A percentile compares a stretch with the other conserved stretches of the same genome.
Conservation (phyloP, 345 rosid species). For the Syzygium oleosum region DNA sequence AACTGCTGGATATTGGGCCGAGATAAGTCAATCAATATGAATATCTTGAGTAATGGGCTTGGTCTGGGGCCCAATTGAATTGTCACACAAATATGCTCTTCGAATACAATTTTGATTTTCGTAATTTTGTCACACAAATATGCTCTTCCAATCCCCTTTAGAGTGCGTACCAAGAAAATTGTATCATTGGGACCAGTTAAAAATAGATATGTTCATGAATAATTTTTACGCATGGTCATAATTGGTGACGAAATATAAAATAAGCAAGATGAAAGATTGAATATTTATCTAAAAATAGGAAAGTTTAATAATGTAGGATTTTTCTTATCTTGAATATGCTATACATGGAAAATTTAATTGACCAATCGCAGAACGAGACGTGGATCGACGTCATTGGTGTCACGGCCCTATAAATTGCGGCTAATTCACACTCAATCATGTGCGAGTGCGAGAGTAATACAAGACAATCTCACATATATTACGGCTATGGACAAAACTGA, state of each 20-base stretch:
- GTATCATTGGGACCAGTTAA: background rate
- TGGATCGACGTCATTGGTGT: background rate
- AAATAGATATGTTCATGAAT: background rate
- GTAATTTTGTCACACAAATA: background rate
- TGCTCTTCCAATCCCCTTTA: background rate
- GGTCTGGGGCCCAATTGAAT: background rate
- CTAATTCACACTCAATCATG: background rate
- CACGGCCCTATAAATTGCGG: background rate
- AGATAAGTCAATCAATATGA: background rate
- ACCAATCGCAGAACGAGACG: background rate
- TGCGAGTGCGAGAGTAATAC: background rate
- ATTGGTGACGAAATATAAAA: background rate
- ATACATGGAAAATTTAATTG: background rate
- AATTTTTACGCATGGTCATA: background rate
- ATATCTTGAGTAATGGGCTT: background rate
- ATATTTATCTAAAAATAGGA: background rate
- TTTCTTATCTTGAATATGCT: background rate
- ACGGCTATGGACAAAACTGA: background rate
- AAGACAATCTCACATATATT: background rate
- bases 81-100: background rate
- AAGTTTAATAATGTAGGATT: background rate
- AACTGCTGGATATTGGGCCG: background rate
- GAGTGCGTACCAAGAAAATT: background rate
- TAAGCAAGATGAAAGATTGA: background rate
- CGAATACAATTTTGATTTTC: no score